Conservation (phyloP, 305 asterid genomes). For the Lippia alba region DNA sequence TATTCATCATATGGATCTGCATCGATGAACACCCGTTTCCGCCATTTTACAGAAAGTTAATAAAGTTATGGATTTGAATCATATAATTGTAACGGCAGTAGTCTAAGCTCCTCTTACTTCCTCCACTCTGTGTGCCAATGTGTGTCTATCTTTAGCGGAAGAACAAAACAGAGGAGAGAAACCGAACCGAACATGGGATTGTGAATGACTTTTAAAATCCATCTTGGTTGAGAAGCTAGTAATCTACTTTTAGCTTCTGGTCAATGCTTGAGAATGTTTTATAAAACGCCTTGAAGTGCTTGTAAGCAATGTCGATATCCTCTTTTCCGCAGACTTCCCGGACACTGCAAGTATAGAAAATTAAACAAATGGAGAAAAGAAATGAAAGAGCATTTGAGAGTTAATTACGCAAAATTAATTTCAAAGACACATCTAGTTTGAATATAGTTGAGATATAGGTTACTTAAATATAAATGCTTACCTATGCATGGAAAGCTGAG, state of each 20-base stretch:
- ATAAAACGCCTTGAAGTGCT: constrained; percentile 91
- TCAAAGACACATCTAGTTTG: not conserved
- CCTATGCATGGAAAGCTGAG: constrained; percentile 99
- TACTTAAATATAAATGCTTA: constrained; percentile 29
- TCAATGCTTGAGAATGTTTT: constrained; percentile 80
- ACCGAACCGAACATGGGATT: not conserved
- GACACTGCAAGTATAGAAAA: constrained; percentile 58
- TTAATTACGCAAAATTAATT: constrained; percentile 13
- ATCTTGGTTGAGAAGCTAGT: constrained; percentile 37
- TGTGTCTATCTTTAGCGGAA: not conserved
- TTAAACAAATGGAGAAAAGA: constrained; percentile 11
- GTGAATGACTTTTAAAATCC: not conserved
- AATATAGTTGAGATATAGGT: not conserved
- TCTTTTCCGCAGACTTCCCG: constrained; percentile 90
- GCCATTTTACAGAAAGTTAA: constrained; percentile 32
- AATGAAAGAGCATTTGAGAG: not conserved
- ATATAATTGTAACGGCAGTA: not conserved
- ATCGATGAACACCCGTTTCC: constrained; percentile 25
- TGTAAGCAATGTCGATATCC: constrained; percentile 84
- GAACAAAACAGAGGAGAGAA: constrained; percentile 1
- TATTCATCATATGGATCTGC: constrained; percentile 20
- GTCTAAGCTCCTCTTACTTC: constrained; percentile 7
- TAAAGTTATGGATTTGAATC: constrained; percentile 21
- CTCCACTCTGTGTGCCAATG: constrained; percentile 3
- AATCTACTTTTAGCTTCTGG: constrained; percentile 72